Evolutionary conservation across 2,329 filamentous ascomycete species (phyloP), one percentile per base, ranked within the genome.

Genomic region (Helotiales sp.): DNA sequence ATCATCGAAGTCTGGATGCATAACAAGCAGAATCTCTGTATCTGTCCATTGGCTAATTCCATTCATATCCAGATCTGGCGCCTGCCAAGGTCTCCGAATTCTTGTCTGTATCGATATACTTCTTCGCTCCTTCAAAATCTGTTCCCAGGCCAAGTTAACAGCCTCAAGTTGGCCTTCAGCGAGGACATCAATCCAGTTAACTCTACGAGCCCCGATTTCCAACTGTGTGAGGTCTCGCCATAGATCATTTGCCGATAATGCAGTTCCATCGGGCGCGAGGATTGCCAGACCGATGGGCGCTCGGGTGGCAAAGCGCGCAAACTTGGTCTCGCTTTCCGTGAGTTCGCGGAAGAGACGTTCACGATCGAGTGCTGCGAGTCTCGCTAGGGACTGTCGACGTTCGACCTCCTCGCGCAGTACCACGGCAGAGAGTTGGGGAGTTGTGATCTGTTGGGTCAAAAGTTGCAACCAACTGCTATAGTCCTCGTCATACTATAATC

Each of bases 401-500:
- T 83, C 79, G 24, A 88, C 84, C 69, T 90, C 88, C 68, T 90
- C 87, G 69, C 89, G 86, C 46, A 90, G 82, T 1, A 90, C 73
- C 0, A 90, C 84, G 0, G 89, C 86, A 0, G 86, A 89, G 6
- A 88, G 87, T 50, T 90, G 75, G 0, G 86, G 87, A 1, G 85
- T 89, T 0, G 83, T 85, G 6, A 90, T 73, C 68, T 78, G 89
- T 60, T 81, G 77, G 38, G 72, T 76, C 31, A 82, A 67, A 4
- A 81, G 70, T 13, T 77, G 83, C 17, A 90, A 78, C 64, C 88
- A 91, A 8, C 88, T 79, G 40, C 80, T 81, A 66, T 91, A 91
- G 61, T 90, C 87, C 58, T 88, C 85, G 66, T 91, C 88, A 61
- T 89, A 91, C n/a, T n/a, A n/a, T n/a, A n/a, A n/a, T n/a, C n/a